Base-by-base conservation (phyloP, 805 yeast genomes). In the Candida easanensis region DNA sequence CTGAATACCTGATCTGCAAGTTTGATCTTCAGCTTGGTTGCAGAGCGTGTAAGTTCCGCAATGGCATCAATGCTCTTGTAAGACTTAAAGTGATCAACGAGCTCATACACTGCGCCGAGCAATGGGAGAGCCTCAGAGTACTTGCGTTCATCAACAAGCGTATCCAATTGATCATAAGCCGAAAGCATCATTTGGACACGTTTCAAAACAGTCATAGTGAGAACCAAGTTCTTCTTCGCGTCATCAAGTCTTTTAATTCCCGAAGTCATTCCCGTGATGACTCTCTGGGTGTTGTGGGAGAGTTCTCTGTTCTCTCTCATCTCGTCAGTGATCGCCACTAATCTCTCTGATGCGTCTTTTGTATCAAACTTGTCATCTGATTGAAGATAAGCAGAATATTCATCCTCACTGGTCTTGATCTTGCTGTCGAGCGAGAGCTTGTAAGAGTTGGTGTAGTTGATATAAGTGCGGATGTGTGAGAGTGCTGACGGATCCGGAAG, bases 11-110 rank as follows among this genome's bases (percentile, higher is more conserved):
- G 87, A 52, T 80, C 87, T 11, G 82, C 73, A 16, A 88, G 66
- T 44, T 73, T 72, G 34, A 74, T 69, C 59, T 85, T 86, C 34
- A 83, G 68, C 18, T 76, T 73, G 28, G 74, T 70, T 17, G 87
- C 78, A 41, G 73, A 70, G 57, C 76, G 74, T 54, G 83, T 77
- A 40, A 88, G 65, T 16, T 72, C 68, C 43, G 88, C 85, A 33
- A 88, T 80, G 51, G 87, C 93, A 46, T 84, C 85, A 27, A 93
- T 84, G 33, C 93, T 81, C 59, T 91, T 81, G 63, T 84, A 91
- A 0, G 87, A 79, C 56, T 80, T 80, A 69, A 88, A 88, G 63
- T 80, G 83, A 31, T 71, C 74, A 63, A 84, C 73, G 41, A 88
- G 71, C 52, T 86, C 93, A 26, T 79, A 68, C 13, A 86, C 90